Base-by-base conservation (phyloP, 169 alveolate genomes). In the Theileria orientalis region DNA sequence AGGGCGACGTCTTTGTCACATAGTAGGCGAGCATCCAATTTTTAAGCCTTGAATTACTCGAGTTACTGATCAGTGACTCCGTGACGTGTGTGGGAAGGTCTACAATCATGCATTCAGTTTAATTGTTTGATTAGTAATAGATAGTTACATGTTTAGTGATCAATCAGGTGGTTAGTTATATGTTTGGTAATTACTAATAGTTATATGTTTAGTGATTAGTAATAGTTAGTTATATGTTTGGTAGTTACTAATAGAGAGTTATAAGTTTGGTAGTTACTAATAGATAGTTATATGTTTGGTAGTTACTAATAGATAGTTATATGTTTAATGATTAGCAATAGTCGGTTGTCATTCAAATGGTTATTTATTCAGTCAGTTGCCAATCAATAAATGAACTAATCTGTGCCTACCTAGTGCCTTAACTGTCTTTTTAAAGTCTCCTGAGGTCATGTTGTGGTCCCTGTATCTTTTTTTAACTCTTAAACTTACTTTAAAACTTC, bases 21-120 rank as follows among this genome's bases (percentile, higher is more conserved):
- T 74, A 74, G 57, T 71, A 62, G 21, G 75, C 71, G 41, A 73
- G 41, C 74, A 82, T 51, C 89, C 89, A 82, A 71, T 82, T 82
- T 16, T 64, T 25, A 33, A 82, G 57, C 14, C 62, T 47, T 1
- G 89, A 82, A 2, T 61, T 62, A 21, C 72, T 29, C 3, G 84
- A 66, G 3, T 69, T 76, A 19, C 69, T 71, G 1, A 82, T 54
- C 77, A 79, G n/a, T 9, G 83, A 66, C 13, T 79, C 87, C 40
- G 87, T 64, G 30, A 54, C 44, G 3, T 79, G 76, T 16, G 87
- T 68, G 11, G 87, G 87, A 19, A 64, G 25, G n/a, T 63, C 72
- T 63, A 37, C 37, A 29, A 0, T 5, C 19, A 1, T 19, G 13
- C 25, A 27, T 63, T 27, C 13, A 63, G 35, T 9, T 25, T 25